A percentile compares a stretch with the other conserved stretches of the same genome.
phyloP scores from a whole-genome alignment of 2,329 filamentous ascomycete species.

The Seiridium cupressi region DNA sequence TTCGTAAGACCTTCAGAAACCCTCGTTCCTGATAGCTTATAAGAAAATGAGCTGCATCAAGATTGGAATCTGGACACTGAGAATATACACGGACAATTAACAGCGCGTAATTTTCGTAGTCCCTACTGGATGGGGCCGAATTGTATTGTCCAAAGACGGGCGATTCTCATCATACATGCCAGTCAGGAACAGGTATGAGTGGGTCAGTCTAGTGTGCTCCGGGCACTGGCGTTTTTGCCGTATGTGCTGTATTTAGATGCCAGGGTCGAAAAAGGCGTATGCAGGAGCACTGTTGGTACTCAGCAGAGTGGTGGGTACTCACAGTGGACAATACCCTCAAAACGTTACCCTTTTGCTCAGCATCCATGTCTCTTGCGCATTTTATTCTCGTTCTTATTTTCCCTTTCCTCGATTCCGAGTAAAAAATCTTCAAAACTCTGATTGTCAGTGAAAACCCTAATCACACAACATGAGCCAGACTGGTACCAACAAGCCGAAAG shows the following conservation, averaged over 20 bases:
- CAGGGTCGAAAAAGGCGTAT: not conserved
- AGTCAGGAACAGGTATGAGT: not conserved
- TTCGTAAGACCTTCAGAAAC: not conserved
- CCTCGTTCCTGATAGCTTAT: not conserved
- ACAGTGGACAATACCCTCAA: not conserved
- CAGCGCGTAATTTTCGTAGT: not conserved
- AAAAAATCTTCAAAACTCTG: not conserved
- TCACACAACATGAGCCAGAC: not conserved
- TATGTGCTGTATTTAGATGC: not conserved
- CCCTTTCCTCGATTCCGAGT: not conserved
- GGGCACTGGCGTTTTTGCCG: not conserved
- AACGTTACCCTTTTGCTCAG: not conserved
- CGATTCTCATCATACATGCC: not conserved
- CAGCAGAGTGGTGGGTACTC: not conserved
- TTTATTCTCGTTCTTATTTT: not conserved
- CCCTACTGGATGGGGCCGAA: not conserved
- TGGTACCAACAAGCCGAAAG: slow-evolving; percentile 7
- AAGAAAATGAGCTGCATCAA: not conserved
- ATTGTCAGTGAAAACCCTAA: not conserved
- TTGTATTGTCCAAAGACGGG: not conserved
- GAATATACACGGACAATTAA: not conserved
- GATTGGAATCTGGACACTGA: not conserved
- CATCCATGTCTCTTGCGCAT: not conserved
- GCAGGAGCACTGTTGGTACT: not conserved
- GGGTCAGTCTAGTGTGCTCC: not conserved